Evolutionary conservation across 73 alveolate species (phyloP).

Genomic region (Halteria grandinella): DNA sequence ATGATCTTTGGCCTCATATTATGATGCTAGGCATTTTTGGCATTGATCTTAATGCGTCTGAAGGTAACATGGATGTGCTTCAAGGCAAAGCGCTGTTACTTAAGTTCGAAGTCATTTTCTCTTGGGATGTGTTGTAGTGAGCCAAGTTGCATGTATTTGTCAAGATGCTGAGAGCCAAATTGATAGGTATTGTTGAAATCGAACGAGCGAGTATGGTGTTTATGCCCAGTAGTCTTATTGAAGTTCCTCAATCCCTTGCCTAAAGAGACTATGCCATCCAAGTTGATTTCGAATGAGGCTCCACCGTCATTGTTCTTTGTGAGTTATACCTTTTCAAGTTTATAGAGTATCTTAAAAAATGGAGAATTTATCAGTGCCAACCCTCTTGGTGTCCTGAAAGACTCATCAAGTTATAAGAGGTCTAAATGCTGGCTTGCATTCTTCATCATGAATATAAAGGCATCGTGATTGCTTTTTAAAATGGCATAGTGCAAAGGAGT

Average conservation of each 20-base stretch:
- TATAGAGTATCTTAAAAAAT: conserved; percentile 14
- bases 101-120: too few species aligned
- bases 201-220: too few species aligned
- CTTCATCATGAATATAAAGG: not conserved
- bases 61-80: too few species aligned
- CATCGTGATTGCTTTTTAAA: conserved; percentile 2
- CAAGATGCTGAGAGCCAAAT: too few species aligned
- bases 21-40: too few species aligned
- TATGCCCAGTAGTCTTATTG: too few species aligned
- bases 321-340: not conserved
- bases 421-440: not conserved
- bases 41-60: too few species aligned
- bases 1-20: too few species aligned
- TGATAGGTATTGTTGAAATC: too few species aligned
- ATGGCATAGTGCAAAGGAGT: conserved; percentile 56
- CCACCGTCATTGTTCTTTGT: not conserved
- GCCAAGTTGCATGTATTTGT: too few species aligned
- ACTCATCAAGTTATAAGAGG: conserved; percentile 8
- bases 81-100: too few species aligned
- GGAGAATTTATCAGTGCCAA: conserved; percentile 51
- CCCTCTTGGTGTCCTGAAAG: conserved; percentile 35
- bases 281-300: not conserved
- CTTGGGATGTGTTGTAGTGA: too few species aligned
- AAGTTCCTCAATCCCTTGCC: not conserved
- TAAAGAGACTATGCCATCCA: not conserved